Evolutionary conservation across 306 rosid genomes (phyloP).

Genomic region (Mimosa pudica): DNA sequence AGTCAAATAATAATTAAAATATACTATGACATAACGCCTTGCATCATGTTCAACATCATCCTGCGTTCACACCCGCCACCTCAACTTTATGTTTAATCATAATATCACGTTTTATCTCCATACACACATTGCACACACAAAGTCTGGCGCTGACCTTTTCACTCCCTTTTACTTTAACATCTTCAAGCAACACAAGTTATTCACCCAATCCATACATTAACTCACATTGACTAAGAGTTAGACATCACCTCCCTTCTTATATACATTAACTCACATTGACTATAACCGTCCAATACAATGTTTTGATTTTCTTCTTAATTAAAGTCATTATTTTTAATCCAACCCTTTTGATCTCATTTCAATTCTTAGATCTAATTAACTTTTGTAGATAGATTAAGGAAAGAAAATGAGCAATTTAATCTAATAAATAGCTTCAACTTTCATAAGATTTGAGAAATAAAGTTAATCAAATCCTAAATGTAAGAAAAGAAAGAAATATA

Average conservation of each 20-base stretch:
- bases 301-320: too few species aligned
- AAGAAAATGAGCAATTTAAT: too few species aligned
- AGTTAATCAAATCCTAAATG: too few species aligned
- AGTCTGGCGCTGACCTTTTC: neutral
- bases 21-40: neutral
- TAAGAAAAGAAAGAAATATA: too few species aligned
- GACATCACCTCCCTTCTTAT: neutral
- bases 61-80: neutral
- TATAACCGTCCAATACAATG: too few species aligned
- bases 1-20: neutral
- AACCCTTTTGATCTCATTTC: neutral
- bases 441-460: too few species aligned
- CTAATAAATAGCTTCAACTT: too few species aligned
- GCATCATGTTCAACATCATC: neutral
- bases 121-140: neutral
- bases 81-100: neutral
- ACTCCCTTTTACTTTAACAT: neutral
- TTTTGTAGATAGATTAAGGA: too few species aligned
- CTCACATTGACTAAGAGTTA: too few species aligned
- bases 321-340: neutral
- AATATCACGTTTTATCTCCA: neutral
- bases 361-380: too few species aligned
- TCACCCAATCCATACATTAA: too few species aligned
- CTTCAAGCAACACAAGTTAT: too few species aligned
- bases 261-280: neutral